phyloP scores from a whole-genome alignment of 768 basidiomycete genomes.

The Trametopsis cervina region DNA sequence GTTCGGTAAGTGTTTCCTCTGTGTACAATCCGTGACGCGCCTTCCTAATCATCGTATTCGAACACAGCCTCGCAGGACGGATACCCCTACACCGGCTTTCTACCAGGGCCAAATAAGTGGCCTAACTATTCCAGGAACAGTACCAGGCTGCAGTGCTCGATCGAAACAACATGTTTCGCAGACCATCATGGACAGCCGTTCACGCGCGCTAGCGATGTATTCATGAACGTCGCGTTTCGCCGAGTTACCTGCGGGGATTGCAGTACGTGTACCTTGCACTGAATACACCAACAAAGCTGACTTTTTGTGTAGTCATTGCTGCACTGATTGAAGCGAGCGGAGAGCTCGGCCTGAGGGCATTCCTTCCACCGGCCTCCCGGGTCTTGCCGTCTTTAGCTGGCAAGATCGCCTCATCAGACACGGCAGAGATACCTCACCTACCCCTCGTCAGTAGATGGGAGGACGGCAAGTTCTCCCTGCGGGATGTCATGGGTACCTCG shows the following conservation, averaged over 20 bases:
- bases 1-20: constrained; percentile 17
- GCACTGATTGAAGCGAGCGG: constrained; percentile 27
- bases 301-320: constrained; percentile 19
- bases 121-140: constrained; percentile 5
- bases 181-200: constrained; percentile 1
- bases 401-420: not conserved
- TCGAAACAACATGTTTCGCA: constrained; percentile 17
- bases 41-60: not conserved
- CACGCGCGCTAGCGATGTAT: constrained; percentile 7
- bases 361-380: constrained; percentile 25
- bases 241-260: constrained; percentile 10
- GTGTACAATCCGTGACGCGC: not conserved
- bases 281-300: too few relatives aligned
- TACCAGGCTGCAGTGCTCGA: constrained; percentile 12
- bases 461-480: constrained; percentile 18
- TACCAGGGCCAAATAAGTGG: constrained; percentile 8
- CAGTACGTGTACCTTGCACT: constrained; percentile 4
- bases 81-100: constrained; percentile 23
- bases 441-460: constrained; percentile 19
- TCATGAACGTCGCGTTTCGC: constrained; percentile 11
- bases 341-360: constrained; percentile 26
- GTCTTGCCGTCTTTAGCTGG: constrained; percentile 6
- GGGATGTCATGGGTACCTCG: constrained; percentile 18
- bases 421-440: constrained; percentile 14
- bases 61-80: constrained; percentile 26